Base-by-base conservation (phyloP, 495 filamentous ascomycete genomes). In the Talaromyces wortmannii region DNA sequence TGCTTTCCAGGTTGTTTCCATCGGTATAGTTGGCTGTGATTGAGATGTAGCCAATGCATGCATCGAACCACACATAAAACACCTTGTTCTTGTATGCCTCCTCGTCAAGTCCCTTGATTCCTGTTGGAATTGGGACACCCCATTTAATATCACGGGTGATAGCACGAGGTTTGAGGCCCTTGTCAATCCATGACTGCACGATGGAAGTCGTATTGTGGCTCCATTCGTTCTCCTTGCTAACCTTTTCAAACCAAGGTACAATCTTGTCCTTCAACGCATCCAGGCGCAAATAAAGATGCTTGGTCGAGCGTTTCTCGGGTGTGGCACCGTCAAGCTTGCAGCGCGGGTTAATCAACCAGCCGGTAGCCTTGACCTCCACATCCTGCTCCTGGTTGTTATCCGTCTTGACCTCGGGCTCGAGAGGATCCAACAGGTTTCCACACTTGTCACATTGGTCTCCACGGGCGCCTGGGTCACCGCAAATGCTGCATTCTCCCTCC, bases 31-130 rank as follows among this genome's bases (percentile, higher is more conserved):
- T 91, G 53, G 89, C 90, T 6, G 94, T 97, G 59, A 98, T 98
- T 0, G 91, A 96, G 5, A 89, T 83, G 65, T 98, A 98, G 8
- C 94, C 94, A 57, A 96, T 95, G 69, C 91, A 96, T 40, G 94
- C 94, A 69, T 98, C 94, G 61, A 98, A 98, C 94, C 94, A 98
- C 42, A 96, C 91, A 61, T 98, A 98, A 57, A 97, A 79, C 56
- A 95, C 91, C 77, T 95, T 95, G 55, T 87, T 78, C 55, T 86
- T 85, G 48, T 85, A 92, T 8, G 77, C 82, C 13, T 75, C 68
- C 18, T 70, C 63, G 36, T 64, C 62, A n/a, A 63, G 52, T 13
- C 64, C 62, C 11, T 65, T 52, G 23, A 63, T 60, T 50, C 70
- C 68, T 7, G 79, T 61, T 18, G 89, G 86, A 12, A 90, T 79